phyloP scores from a whole-genome alignment of 2,329 filamentous ascomycete species.

The Scedosporium dehoogii region DNA sequence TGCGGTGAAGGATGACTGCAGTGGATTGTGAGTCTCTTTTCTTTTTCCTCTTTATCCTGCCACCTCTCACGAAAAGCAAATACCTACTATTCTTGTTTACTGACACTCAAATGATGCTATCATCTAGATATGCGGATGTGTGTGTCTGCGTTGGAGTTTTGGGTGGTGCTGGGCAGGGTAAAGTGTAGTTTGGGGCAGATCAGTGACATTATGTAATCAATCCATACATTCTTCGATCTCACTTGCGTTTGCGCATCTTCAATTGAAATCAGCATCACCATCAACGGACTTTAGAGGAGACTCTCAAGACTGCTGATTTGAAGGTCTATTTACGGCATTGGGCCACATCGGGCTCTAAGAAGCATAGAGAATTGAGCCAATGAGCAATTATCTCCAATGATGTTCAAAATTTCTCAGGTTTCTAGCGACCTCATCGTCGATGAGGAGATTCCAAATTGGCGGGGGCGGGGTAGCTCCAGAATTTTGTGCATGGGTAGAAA shows the following conservation, averaged over 20 bases:
- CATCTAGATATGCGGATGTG: background rate
- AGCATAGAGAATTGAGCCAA: no score
- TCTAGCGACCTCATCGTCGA: background rate
- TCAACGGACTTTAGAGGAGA: no score
- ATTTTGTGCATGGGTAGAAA: background rate
- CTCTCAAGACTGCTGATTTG: no score
- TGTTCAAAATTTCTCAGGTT: background rate
- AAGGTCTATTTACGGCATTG: no score
- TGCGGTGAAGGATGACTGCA: constrained; percentile 10
- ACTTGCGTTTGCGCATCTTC: no score
- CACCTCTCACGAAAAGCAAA: background rate
- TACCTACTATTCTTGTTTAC: no score
- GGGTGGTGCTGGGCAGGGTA: background rate
- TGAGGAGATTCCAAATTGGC: background rate
- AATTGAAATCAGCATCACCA: no score
- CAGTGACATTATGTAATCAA: no score
- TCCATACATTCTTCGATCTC: no score
- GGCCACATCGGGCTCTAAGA: no score
- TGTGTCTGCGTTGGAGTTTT: background rate
- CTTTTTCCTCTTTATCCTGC: no score
- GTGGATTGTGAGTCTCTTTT: constrained; percentile 4
- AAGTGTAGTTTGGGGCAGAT: background rate
- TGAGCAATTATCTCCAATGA: background rate
- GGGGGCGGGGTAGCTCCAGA: background rate
- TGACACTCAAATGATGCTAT: background rate